phyloP scores from a whole-genome alignment of 257 asterid genomes.

The Oldenlandia corymbosa region DNA sequence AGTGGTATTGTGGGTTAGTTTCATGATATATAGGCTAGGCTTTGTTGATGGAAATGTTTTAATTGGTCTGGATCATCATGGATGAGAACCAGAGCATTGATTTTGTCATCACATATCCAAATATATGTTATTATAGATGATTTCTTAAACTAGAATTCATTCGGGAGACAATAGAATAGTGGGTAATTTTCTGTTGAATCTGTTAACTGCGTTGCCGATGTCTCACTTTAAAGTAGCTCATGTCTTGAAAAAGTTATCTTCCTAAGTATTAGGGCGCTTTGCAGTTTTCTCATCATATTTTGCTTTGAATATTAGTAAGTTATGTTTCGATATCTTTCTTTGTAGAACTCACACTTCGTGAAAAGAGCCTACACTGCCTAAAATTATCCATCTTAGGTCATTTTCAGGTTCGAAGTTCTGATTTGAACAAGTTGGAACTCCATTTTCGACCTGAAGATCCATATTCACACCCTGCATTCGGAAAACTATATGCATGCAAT shows the following conservation, averaged over 20 bases:
- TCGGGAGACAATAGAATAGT: background rate
- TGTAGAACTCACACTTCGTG: background rate
- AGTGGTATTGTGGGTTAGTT: background rate
- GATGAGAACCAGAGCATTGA: background rate
- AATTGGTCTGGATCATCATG: background rate
- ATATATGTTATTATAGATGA: background rate
- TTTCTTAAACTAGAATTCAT: background rate
- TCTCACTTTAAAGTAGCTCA: background rate
- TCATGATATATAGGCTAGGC: background rate
- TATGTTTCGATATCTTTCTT: background rate
- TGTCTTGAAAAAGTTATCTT: background rate
- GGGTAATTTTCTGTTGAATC: background rate
- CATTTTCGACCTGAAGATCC: conserved; percentile 97
- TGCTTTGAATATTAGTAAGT: background rate
- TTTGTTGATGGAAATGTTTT: background rate
- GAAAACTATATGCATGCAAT: conserved; percentile 55
- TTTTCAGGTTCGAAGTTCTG: conserved; percentile 51
- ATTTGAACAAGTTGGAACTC: conserved; percentile 68
- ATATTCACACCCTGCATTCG: conserved; percentile 80
- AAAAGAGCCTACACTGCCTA: background rate
- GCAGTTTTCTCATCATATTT: background rate
- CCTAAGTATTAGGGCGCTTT: background rate
- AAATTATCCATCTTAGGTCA: background rate
- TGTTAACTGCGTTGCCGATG: background rate
- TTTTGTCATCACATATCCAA: background rate